Conservation (phyloP, 2,329 filamentous ascomycete species). For the Fusarium ambrosium region DNA sequence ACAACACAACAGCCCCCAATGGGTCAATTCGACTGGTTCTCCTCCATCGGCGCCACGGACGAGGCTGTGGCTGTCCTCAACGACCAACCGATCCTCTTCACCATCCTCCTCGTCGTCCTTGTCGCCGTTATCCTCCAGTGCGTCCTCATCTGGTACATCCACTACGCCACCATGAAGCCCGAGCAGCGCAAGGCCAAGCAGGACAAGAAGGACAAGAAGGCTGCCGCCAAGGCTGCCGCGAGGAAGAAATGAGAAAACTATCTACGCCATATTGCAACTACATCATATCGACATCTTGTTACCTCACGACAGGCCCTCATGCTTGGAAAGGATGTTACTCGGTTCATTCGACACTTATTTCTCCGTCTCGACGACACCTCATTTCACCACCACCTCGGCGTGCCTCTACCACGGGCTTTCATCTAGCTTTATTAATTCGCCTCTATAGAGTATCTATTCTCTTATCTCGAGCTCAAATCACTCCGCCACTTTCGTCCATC, state of each 20-base stretch:
- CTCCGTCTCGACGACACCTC: background rate
- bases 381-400: constrained; percentile 3
- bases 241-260: constrained; percentile 30
- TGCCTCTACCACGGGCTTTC: constrained; percentile 2
- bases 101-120: constrained; percentile 68
- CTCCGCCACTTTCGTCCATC: background rate
- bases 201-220: constrained; percentile 57
- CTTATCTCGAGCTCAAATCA: background rate
- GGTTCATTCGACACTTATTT: background rate
- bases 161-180: constrained; percentile 71
- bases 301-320: background rate
- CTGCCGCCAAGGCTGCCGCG: constrained; percentile 54
- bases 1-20: constrained; percentile 44
- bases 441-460: constrained; percentile 20
- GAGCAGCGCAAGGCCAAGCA: constrained; percentile 70
- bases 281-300: background rate
- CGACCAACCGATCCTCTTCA: constrained; percentile 72
- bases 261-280: background rate
- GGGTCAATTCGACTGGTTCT: constrained; percentile 70
- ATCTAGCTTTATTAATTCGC: constrained; percentile 19
- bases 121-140: constrained; percentile 62
- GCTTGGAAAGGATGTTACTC: background rate
- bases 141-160: constrained; percentile 69
- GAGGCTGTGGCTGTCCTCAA: constrained; percentile 71
- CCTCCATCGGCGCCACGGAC: constrained; percentile 68